phyloP scores from a whole-genome alignment of 208 protist genomes.

The Crithidia fasciculata region DNA sequence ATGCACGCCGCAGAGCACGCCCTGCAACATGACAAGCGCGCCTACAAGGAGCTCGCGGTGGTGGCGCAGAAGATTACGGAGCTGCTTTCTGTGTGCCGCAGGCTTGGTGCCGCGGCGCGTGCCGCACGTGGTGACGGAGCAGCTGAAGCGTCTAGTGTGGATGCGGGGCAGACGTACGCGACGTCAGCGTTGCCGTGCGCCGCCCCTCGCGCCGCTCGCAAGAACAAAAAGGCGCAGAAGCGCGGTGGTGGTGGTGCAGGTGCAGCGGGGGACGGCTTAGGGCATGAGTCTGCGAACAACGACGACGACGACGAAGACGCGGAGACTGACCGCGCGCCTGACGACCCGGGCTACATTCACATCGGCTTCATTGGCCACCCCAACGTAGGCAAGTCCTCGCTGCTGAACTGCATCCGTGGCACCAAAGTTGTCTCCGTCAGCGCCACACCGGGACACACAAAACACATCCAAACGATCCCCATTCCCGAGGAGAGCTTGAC shows the following conservation, averaged over 20 bases:
- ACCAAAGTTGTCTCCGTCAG: conserved; percentile 96
- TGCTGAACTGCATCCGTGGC: conserved; percentile 96
- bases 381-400: conserved; percentile 96
- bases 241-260: neutral
- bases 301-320: conserved; percentile 12
- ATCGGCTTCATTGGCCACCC: conserved; percentile 92
- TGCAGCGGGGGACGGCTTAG: neutral
- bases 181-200: conserved; percentile 22
- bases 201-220: conserved; percentile 12
- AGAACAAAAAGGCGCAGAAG: conserved; percentile 28
- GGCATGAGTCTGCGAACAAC: conserved; percentile 18
- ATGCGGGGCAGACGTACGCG: neutral
- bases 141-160: neutral
- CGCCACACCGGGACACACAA: conserved; percentile 96
- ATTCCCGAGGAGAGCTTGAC: conserved; percentile 83
- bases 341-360: conserved; percentile 46
- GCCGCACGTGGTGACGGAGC: neutral
- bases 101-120: conserved; percentile 26
- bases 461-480: conserved; percentile 96
- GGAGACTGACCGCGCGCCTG: conserved; percentile 27
- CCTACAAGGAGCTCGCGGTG: conserved; percentile 63
- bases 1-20: conserved; percentile 66
- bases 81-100: conserved; percentile 57
- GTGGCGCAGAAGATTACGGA: conserved; percentile 73
- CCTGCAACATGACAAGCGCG: conserved; percentile 51